A percentile compares a stretch with the other conserved stretches of the same genome.
These are phyloP conservation scores for Flueggea neowawraea DNA, from an alignment of 441 rosid genomes.

Conservation along the genomic window DNA sequence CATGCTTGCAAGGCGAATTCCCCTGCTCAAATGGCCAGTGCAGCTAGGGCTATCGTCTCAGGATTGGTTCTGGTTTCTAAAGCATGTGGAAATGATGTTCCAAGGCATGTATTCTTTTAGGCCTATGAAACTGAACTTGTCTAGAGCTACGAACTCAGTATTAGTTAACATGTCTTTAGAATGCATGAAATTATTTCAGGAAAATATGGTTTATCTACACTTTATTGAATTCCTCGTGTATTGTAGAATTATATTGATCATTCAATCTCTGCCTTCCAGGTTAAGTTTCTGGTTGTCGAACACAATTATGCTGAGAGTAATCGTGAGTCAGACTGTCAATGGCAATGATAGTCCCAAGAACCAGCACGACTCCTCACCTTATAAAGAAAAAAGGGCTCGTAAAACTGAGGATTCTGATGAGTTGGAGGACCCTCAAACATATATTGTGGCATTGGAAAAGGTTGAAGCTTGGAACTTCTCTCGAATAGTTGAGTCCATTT, in stretches of 20 bases:
- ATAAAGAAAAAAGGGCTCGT: conserved; percentile 8
- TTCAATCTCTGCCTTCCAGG: conserved; percentile 33
- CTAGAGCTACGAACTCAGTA: background rate
- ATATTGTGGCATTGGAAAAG: conserved; percentile 66
- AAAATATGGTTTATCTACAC: too few relatives aligned
- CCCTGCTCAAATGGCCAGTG: conserved; percentile 50
- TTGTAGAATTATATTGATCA: too few relatives aligned
- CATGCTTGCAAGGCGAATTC: conserved; percentile 61
- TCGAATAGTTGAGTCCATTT: conserved; percentile 86
- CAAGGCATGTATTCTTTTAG: conserved; percentile 51
- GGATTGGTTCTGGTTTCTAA: conserved; percentile 84
- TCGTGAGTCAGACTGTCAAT: conserved; percentile 36
- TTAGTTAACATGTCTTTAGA: too few relatives aligned
- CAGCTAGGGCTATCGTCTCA: conserved; percentile 77
- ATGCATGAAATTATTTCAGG: too few relatives aligned
- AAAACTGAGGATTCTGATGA: conserved; percentile 29
- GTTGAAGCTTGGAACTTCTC: conserved; percentile 90
- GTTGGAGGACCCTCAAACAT: conserved; percentile 71
- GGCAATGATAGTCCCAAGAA: conserved; percentile 17
- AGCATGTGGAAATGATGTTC: conserved; percentile 94
- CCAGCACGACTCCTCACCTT: conserved; percentile 16
- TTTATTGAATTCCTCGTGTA: too few relatives aligned
- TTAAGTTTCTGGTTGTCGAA: conserved; percentile 93
- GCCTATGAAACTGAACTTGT: background rate
- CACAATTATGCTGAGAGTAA: conserved; percentile 69